Conservation (phyloP, 345 rosid genomes). For the Tarenaya hassleriana region DNA sequence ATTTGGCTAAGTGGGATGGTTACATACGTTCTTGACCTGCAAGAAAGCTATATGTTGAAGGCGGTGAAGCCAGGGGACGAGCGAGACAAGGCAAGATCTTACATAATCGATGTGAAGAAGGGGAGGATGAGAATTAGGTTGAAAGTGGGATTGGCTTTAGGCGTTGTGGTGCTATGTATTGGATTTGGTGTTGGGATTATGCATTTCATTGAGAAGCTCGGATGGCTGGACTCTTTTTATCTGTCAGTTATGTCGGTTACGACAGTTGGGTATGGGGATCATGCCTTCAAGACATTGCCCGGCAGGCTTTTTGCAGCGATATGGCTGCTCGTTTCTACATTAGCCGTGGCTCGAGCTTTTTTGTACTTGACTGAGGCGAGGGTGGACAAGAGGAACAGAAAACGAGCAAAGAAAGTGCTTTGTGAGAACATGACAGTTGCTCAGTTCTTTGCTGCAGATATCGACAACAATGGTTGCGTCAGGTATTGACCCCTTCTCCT, state of each 20-base stretch:
- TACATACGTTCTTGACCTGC: slow-evolving; percentile 85
- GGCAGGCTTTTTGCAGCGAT: slow-evolving; percentile 84
- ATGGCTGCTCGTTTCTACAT: slow-evolving; percentile 88
- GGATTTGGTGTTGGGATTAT: slow-evolving; percentile 70
- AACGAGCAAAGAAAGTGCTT: slow-evolving; percentile 78
- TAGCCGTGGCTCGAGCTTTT: slow-evolving; percentile 88
- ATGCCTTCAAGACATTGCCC: slow-evolving; percentile 59
- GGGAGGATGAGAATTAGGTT: slow-evolving; percentile 96
- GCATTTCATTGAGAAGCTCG: slow-evolving; percentile 78
- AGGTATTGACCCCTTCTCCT: slow-evolving; percentile 42
- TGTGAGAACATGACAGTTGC: slow-evolving; percentile 83
- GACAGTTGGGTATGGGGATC: slow-evolving; percentile 88
- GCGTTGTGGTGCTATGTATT: slow-evolving; percentile 83
- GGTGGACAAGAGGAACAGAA: slow-evolving; percentile 87
- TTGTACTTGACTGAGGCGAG: slow-evolving; percentile 83
- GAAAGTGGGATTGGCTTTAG: slow-evolving; percentile 89
- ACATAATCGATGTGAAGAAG: slow-evolving; percentile 82
- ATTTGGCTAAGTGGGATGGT: slow-evolving; percentile 91
- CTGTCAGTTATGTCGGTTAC: slow-evolving; percentile 98
- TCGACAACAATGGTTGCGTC: slow-evolving; percentile 86
- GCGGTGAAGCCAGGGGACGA: slow-evolving; percentile 44
- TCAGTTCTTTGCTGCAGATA: slow-evolving; percentile 92
- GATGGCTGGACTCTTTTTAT: slow-evolving; percentile 84
- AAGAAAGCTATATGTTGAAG: slow-evolving; percentile 69
- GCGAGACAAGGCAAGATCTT: slow-evolving; percentile 42